A percentile compares a stretch with the other conserved stretches of the same genome.
phyloP scores from a whole-genome alignment of 2,329 filamentous ascomycete species.

The Periconia macrospinosa region DNA sequence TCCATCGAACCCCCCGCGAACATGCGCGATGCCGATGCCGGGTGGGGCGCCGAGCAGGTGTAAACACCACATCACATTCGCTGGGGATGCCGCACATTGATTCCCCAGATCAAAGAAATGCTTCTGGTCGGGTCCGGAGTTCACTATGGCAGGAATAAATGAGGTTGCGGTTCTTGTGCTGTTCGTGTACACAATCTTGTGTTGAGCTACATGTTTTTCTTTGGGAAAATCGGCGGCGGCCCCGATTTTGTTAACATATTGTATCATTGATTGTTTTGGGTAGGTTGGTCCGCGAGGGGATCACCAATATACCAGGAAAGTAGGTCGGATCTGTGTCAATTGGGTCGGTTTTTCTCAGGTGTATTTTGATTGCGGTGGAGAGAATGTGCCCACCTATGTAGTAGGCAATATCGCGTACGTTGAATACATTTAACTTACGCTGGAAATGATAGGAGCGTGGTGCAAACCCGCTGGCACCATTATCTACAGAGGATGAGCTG shows the following conservation, averaged over 20 bases:
- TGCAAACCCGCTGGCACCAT: not conserved
- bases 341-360: not conserved
- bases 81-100: slow-evolving; percentile 32
- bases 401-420: not conserved
- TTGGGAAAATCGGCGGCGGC: slow-evolving; percentile 6
- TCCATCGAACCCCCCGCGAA: slow-evolving; percentile 57
- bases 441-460: not conserved
- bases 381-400: not conserved
- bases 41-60: slow-evolving; percentile 58
- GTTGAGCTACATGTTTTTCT: not conserved
- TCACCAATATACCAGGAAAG: not conserved
- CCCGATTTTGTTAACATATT: slow-evolving; percentile 6
- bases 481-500: not conserved
- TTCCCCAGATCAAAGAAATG: slow-evolving; percentile 12
- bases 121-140: not conserved
- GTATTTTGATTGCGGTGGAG: not conserved
- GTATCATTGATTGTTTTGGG: slow-evolving; percentile 1
- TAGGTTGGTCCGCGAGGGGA: not conserved
- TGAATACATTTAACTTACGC: not conserved
- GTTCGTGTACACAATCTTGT: slow-evolving; percentile 17
- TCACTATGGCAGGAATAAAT: not conserved
- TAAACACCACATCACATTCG: slow-evolving; percentile 29
- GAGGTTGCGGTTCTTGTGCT: slow-evolving; percentile 4
- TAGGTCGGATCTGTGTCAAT: not conserved
- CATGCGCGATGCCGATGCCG: slow-evolving; percentile 57